Evolutionary conservation across 2,329 filamentous ascomycete genomes (phyloP), one percentile per base, ranked within the genome.

Genomic region (Cytospora mali): DNA sequence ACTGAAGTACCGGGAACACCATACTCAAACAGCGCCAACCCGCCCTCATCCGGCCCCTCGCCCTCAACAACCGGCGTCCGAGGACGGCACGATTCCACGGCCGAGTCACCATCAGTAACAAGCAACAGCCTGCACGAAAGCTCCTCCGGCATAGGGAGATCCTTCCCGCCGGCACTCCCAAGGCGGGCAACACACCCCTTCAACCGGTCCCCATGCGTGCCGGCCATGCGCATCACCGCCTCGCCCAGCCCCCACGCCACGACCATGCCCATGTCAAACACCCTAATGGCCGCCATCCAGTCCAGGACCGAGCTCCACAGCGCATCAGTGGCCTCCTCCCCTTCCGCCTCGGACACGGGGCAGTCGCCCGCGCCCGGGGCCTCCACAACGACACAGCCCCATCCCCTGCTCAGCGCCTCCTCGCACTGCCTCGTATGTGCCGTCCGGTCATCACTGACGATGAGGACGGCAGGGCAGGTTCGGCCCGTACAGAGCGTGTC

Each of bases 321-420:
- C 3, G 87, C 79, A 69, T 90, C 88, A 0, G 84, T 77, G 0
- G 80, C 80, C 3, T 75, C 72, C 0, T 87, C 57, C 6, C 28
- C 49, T 1, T 90, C 88, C 0, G 79, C 76, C 25, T 84, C 78
- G 65, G 88, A 84, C 0, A 87, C 85, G 0, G 88, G 88, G 64
- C 83, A 89, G 70, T 91, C 88, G 5, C 85, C 88, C 4, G 85
- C 88, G 0, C 86, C 87, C 0, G 86, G 86, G 62, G 88, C 87
- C 73, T 90, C 88, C 7, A 80, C 80, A 23, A 88, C 81, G 1
- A 90, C 79, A 10, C 76, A 77, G 0, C 79, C 87, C 87, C 87
- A 90, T 4, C 87, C 87, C 51, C 87, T 81, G 3, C 77, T 71
- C 6, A 88, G 74, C 68, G 89, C 87, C 74, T 88, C 86, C 60